Conservation (phyloP, 2,329 filamentous ascomycete genomes). For the Cladosporium cucumerinum region DNA sequence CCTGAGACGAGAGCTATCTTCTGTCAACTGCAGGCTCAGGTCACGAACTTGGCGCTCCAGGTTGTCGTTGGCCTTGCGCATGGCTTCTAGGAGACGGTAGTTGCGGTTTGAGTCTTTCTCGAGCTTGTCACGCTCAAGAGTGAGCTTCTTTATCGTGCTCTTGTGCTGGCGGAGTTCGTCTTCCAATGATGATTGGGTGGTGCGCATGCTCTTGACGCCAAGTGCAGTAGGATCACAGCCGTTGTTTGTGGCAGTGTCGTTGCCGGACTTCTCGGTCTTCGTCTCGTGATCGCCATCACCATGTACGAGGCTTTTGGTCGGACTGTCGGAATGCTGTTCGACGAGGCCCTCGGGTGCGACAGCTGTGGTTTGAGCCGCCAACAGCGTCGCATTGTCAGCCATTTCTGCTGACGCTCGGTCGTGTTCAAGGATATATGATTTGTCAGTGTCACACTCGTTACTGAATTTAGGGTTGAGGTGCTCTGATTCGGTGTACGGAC, state of each 20-base stretch:
- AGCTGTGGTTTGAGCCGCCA: not conserved
- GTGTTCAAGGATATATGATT: not conserved
- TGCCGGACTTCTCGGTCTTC: not conserved
- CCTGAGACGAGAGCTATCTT: not conserved
- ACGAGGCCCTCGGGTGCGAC: not conserved
- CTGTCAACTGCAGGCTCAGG: not conserved
- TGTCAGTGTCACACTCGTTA: not conserved
- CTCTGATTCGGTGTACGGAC: not conserved
- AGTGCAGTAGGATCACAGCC: not conserved
- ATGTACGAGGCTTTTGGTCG: not conserved
- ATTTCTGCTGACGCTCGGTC: not conserved
- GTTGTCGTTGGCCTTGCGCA: not conserved
- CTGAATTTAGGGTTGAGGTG: not conserved
- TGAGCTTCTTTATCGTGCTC: not conserved
- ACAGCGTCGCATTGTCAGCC: not conserved
- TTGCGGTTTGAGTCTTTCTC: not conserved
- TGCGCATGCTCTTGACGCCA: too few relatives aligned
- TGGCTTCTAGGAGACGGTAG: not conserved
- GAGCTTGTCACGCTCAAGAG: not conserved
- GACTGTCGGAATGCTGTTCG: not conserved
- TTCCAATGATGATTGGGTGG: not conserved
- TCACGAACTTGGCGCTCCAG: constrained; percentile 1
- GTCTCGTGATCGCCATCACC: not conserved
- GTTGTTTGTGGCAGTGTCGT: not conserved
- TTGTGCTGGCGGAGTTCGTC: not conserved